Base-by-base conservation (phyloP, 139 green algal species). In the Chlorella ohadii region DNA sequence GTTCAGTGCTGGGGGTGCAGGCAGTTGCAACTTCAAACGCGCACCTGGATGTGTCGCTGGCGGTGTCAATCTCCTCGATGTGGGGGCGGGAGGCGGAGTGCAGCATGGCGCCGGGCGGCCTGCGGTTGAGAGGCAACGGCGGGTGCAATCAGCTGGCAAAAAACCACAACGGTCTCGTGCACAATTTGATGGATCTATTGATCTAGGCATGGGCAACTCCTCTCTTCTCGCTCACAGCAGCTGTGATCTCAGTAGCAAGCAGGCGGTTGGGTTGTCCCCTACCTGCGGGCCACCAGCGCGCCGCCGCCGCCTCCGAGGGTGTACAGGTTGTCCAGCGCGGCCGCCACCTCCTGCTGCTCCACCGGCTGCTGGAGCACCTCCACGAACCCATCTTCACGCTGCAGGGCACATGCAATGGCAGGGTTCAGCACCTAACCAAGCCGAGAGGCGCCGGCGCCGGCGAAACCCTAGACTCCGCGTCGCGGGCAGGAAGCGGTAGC, bases 351-450 rank as follows among this genome's bases (percentile, higher is more conserved):
- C 33, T 59, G 39, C 39, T 77, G 70, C 41, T 57, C 13, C 70
- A 77, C 70, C 39, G 70, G 70, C 70, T 77, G 70, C 70, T 59
- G 70, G 39, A 44, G 28, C 25, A 77, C 34, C 39, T 77, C 39
- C 70, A 77, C 44, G 34, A 77, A 77, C 12, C 70, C 70, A 23
- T 77, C 41, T 13, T 56, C 39, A 38, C 31, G 67, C 67, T 31
- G n/a, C n/a, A n/a, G 70, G 70, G 23, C 27, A 41, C 20, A 41
- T 6, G n/a, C 15, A n/a, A n/a, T n/a, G n/a, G n/a, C n/a, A n/a
- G n/a, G n/a, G n/a, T n/a, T n/a, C n/a, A n/a, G n/a, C n/a, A n/a
- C n/a, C n/a, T n/a, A n/a, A n/a, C n/a, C n/a, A n/a, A n/a, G n/a
- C n/a, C n/a, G n/a, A n/a, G n/a, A n/a, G n/a, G n/a, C n/a, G n/a